Evolutionary conservation across 495 filamentous ascomycete species (phyloP), one percentile per base, ranked within the genome.

Genomic region (Elasticomyces elasticus): DNA sequence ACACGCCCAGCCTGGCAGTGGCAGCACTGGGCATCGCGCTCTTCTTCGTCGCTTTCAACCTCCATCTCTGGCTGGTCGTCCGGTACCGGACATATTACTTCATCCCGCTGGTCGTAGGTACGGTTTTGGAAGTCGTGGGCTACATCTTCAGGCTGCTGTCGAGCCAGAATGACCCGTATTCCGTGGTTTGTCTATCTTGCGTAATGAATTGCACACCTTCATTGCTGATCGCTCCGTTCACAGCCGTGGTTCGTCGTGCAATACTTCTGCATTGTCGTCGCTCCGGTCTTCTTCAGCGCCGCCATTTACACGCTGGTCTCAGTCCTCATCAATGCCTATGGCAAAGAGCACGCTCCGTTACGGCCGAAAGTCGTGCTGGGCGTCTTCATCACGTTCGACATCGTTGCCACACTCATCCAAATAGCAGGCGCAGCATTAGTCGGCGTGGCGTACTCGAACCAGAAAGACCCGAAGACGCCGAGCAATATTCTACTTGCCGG

Each of bases 241-340:
- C 20, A 43, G 40, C 69, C 70, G 47, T 77, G 71, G 64, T 79
- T 79, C 51, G 70, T 79, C 26, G 44, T 76, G n/a, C 75, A 79
- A 54, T 79, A 79, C 65, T 80, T 79, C 67, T 76, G 76, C 67
- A 76, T 80, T 54, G 76, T 80, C 49, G 72, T 73, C 7, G 76
- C 77, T 5, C 77, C 77, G 10, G 77, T 80, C 20, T 76, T 79
- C 59, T 67, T 79, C 61, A 63, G 71, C n/a, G 77, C 76, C 0
- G 71, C 66, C 7, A 73, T 80, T 49, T 80, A 80, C 67, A 74
- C 50, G 19, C 20, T 59, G 42, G 25, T 79, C 12, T 69, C 67
- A 0, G 61, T 59, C 17, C 41, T 79, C 12, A 78, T 80, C 47
- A 58, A 56, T 25, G 25, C 49, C 27, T 60, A 63, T 19, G 66